Percentiles rank a stretch among this genome's conserved stretches.
phyloP scores from a whole-genome alignment of 1,139 yeast genomes.

The Suhomyces panamericanus region DNA sequence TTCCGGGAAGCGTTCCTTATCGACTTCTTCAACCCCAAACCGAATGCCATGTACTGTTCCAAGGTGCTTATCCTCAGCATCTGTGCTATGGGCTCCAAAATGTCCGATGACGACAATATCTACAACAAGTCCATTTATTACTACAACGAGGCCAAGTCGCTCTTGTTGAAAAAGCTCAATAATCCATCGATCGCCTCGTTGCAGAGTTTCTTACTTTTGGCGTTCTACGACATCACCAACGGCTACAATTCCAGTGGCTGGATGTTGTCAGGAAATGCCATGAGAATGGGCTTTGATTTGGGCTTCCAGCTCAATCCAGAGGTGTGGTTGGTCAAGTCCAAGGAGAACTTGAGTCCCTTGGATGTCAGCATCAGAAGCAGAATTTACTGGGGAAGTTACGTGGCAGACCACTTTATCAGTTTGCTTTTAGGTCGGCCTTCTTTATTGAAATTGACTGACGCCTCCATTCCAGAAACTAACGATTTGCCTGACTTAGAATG shows the following conservation, averaged over 20 bases:
- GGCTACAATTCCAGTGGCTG: conserved; percentile 61
- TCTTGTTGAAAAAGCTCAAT: conserved; percentile 42
- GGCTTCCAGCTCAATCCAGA: conserved; percentile 65
- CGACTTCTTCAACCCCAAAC: conserved; percentile 54
- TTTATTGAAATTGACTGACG: conserved; percentile 54
- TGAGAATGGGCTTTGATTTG: conserved; percentile 63
- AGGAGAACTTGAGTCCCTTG: conserved; percentile 31
- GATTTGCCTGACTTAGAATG: conserved; percentile 61
- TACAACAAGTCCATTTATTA: conserved; percentile 40
- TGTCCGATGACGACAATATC: conserved; percentile 45
- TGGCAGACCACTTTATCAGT: conserved; percentile 65
- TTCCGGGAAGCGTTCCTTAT: conserved; percentile 65
- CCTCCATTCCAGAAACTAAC: conserved; percentile 61
- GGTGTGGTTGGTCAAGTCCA: conserved; percentile 49
- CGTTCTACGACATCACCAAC: conserved; percentile 57
- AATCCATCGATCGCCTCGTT: conserved; percentile 44
- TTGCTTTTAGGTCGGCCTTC: conserved; percentile 61
- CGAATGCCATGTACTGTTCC: conserved; percentile 51
- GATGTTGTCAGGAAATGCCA: conserved; percentile 62
- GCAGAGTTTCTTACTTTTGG: conserved; percentile 51
- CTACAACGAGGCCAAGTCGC: conserved; percentile 47
- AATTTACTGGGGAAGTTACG: conserved; percentile 67
- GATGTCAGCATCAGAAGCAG: conserved; percentile 59
- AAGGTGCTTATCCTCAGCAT: conserved; percentile 52
- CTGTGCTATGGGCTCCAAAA: conserved; percentile 56